Base-by-base conservation (phyloP, 495 filamentous ascomycete species). In the Neurospora sp. region DNA sequence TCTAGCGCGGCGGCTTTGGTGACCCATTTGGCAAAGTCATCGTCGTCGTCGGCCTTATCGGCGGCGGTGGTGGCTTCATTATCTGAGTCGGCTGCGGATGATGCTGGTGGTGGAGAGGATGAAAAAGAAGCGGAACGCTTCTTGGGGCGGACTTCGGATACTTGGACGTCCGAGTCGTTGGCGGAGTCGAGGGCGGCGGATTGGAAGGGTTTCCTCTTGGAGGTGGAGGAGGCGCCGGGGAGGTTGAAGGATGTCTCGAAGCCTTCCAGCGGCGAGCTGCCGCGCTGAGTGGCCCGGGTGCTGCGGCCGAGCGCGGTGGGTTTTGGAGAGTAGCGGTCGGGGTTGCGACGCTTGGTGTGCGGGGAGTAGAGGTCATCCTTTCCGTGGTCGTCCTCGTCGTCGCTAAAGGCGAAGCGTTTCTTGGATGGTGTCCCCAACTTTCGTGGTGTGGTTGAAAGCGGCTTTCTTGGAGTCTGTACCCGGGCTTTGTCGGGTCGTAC, bases 11-110 rank as follows among this genome's bases (percentile, higher is more conserved):
- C 71, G 11, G 77, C 79, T 68, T 77, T 73, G 46, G 48, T 38
- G 16, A 75, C 65, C 76, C 75, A 78, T 39, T 73, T 68, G 73
- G 61, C 94, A 84, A 90, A 97, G 77, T 97, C 93, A 48, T 97
- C 92, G 39, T 88, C 89, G 39, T 91, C 91, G 77, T 93, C 91
- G 65, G 94, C 85, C 73, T 91, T 86, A n/a, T 73, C 72, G 46
- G 70, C 39, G 68, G 70, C 68, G 31, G 18, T 48, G 39, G 46
- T 37, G 14, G 38, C 41, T 27, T 70, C 38, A 1, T 71, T 35
- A 11, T 42, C 68, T 22, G 37, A n/a, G 65, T 69, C 65, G 71
- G 12, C 27, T 4, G 46, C 38, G 18, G 46, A 27, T 35, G n/a
- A 10, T 37, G 35, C 31, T 37, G 12, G 27, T 14, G 22, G 41